phyloP scores from a whole-genome alignment of 305 asterid species.

The Rubia balearica region DNA sequence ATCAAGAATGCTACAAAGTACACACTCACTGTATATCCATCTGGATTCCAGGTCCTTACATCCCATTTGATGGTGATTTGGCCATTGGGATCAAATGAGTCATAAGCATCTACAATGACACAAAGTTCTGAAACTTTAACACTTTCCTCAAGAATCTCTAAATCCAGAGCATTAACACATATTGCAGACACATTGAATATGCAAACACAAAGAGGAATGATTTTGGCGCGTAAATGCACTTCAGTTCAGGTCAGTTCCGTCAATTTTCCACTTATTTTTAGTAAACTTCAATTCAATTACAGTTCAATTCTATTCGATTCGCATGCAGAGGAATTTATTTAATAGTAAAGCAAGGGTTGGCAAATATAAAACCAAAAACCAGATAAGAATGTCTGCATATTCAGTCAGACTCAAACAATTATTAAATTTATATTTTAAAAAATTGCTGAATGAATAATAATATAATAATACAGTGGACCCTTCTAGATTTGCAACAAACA shows the following conservation, averaged over 20 bases:
- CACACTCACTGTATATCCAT: conserved; percentile 50
- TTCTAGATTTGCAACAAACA: conserved; percentile 6
- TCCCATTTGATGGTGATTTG: conserved; percentile 57
- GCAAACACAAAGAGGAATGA: too few relatives aligned
- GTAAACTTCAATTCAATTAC: too few relatives aligned
- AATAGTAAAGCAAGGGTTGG: background rate
- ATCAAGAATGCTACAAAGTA: background rate
- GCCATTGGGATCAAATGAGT: conserved; percentile 52
- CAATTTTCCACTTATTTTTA: too few relatives aligned
- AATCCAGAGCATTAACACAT: background rate
- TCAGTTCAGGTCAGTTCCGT: too few relatives aligned
- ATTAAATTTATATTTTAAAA: background rate
- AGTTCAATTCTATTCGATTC: too few relatives aligned
- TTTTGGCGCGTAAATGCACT: too few relatives aligned
- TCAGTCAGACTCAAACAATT: background rate
- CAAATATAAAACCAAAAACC: background rate
- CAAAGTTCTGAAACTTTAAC: background rate
- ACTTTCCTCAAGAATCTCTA: background rate
- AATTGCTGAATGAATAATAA: background rate
- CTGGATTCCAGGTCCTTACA: conserved; percentile 39
- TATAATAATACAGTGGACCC: background rate
- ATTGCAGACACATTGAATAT: too few relatives aligned
- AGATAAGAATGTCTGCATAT: background rate
- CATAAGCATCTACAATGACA: conserved; percentile 43
- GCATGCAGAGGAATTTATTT: background rate